Percentiles rank a stretch among this genome's conserved stretches.
Evolutionary conservation across 116 monocot genomes (phyloP).

Genomic region (Papilionanthe hybrid): DNA sequence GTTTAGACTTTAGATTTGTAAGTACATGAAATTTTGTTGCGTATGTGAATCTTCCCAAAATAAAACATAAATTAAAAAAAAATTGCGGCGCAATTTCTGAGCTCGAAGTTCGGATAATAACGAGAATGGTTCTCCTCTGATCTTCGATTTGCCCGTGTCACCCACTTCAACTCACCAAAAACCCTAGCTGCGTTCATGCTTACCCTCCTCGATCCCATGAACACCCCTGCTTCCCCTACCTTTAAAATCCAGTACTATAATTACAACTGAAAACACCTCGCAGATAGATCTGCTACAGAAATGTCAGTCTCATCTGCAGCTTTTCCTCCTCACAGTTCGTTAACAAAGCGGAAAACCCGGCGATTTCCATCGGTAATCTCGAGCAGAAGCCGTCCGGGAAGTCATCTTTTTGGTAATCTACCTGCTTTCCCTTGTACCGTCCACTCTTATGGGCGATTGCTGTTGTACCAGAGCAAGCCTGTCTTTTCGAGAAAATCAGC

Average conservation of each 20-base stretch:
- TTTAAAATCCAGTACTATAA: background rate
- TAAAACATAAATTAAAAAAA: too few species aligned
- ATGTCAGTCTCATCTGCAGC: background rate
- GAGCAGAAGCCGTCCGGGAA: background rate
- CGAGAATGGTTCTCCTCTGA: too few species aligned
- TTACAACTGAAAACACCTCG: background rate
- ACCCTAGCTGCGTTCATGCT: background rate
- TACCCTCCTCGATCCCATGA: background rate
- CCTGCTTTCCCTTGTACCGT: background rate
- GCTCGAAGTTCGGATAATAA: too few species aligned
- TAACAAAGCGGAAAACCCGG: background rate
- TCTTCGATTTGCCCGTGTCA: too few species aligned
- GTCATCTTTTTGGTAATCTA: background rate
- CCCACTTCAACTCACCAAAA: background rate
- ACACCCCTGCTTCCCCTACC: background rate
- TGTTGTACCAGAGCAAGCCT: background rate
- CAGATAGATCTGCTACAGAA: too few species aligned
- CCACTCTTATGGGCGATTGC: background rate
- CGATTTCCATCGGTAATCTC: too few species aligned
- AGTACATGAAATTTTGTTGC: too few species aligned
- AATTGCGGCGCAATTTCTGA: too few species aligned
- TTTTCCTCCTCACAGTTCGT: conserved; percentile 1
- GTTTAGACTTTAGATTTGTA: too few species aligned
- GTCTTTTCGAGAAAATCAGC: background rate
- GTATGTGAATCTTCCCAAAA: too few species aligned